Conservation (phyloP, 495 filamentous ascomycete species). For the Xylaria longipes region DNA sequence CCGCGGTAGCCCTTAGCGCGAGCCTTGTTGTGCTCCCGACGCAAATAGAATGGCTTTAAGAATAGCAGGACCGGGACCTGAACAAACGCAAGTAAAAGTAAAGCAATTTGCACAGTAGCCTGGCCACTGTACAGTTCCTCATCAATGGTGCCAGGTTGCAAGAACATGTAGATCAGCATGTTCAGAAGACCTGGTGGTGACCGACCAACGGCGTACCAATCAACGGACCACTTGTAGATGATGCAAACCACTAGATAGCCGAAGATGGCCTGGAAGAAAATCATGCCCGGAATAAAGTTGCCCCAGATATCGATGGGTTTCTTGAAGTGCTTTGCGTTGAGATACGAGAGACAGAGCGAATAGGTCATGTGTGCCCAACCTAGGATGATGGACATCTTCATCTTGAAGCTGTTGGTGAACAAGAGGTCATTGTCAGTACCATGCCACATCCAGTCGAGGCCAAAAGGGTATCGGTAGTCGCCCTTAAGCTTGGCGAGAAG, state of each 20-base stretch:
- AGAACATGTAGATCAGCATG: constrained; percentile 99
- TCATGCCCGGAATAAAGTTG: constrained; percentile 96
- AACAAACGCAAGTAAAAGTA: constrained; percentile 81
- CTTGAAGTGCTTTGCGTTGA: constrained; percentile 95
- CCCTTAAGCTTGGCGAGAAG: constrained; percentile 69
- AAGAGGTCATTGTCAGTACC: constrained; percentile 90
- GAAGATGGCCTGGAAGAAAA: constrained; percentile 99
- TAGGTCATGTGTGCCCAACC: constrained; percentile 99
- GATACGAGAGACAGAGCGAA: constrained; percentile 87
- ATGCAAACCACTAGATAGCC: constrained; percentile 94
- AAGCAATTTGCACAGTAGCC: constrained; percentile 69
- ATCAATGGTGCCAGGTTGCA: constrained; percentile 79
- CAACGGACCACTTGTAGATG: constrained; percentile 93
- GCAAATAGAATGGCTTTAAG: constrained; percentile 92
- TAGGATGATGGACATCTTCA: constrained; percentile 97
- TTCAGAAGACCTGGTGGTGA: constrained; percentile 88
- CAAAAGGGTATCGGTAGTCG: constrained; percentile 89
- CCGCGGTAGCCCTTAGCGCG: constrained; percentile 88
- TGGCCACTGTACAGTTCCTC: constrained; percentile 78
- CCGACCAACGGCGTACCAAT: constrained; percentile 74
- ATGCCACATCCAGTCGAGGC: constrained; percentile 97
- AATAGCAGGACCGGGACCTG: constrained; percentile 93
- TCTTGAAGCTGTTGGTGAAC: constrained; percentile 98
- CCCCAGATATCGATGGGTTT: constrained; percentile 93
- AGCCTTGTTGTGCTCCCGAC: constrained; percentile 89